Evolutionary conservation across 768 basidiomycete species (phyloP).

Genomic region (Phylloporus sp.): DNA sequence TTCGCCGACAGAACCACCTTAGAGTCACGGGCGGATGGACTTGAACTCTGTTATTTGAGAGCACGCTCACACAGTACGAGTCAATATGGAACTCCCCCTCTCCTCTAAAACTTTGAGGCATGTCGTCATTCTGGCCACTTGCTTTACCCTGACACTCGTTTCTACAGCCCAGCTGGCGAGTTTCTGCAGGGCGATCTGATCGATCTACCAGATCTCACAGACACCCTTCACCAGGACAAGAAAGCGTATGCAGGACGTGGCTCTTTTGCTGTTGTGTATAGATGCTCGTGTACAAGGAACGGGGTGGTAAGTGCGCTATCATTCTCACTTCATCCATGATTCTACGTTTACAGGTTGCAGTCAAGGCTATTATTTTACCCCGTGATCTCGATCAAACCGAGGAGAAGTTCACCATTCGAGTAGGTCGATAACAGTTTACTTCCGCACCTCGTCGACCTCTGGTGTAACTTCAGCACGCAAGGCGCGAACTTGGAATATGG

Average conservation of each 20-base stretch:
- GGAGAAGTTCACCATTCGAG: neutral
- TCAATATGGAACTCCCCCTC: too few species aligned
- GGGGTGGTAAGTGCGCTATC: neutral
- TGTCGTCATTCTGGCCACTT: neutral
- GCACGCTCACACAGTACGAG: too few species aligned
- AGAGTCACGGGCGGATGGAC: too few species aligned
- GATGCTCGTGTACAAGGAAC: neutral
- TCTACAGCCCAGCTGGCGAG: neutral
- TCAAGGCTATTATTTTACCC: neutral
- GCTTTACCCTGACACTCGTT: neutral
- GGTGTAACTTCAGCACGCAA: neutral
- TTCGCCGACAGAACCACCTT: too few species aligned
- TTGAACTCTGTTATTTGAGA: too few species aligned
- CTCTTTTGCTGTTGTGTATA: neutral
- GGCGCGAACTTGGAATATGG: slow-evolving; percentile 8
- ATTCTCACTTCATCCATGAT: neutral
- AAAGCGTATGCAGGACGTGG: neutral
- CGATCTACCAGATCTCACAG: neutral
- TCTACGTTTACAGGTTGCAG: slow-evolving; percentile 1
- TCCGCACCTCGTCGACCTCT: neutral
- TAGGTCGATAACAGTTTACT: neutral
- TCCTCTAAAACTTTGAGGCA: too few species aligned
- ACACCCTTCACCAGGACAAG: neutral
- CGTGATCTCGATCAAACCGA: neutral
- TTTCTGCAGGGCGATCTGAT: neutral